A percentile compares a stretch with the other conserved stretches of the same genome.
Evolutionary conservation across 352 stramenopile species (phyloP).

Genomic region (Phytopythium chamaehyphon): DNA sequence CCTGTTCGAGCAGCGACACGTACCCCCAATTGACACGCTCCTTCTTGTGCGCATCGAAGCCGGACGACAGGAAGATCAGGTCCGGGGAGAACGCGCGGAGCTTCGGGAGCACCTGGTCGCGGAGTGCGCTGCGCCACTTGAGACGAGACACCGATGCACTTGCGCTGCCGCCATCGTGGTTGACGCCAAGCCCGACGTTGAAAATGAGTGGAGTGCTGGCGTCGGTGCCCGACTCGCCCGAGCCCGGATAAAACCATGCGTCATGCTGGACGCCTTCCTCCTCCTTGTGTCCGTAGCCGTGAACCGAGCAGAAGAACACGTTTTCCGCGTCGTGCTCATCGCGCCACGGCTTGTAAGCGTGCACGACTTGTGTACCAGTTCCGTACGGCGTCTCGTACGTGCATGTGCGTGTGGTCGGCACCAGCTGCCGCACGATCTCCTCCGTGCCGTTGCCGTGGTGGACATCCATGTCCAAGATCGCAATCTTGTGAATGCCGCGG

Average conservation of each 20-base stretch:
- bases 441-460: constrained; percentile 99
- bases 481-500: constrained; percentile 89
- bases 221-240: constrained; percentile 32
- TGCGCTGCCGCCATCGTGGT: constrained; percentile 1
- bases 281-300: constrained; percentile 77
- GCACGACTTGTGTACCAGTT: constrained; percentile 73
- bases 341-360: constrained; percentile 96
- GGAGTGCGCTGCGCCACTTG: constrained; percentile 74
- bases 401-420: constrained; percentile 80
- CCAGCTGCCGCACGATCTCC: constrained; percentile 92
- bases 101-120: constrained; percentile 54
- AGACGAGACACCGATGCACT: constrained; percentile 48
- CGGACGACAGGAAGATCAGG: constrained; percentile 78
- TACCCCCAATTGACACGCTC: constrained; percentile 83
- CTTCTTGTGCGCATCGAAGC: constrained; percentile 79
- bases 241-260: constrained; percentile 84
- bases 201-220: constrained; percentile 39
- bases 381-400: constrained; percentile 89
- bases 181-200: constrained; percentile 56
- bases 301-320: constrained; percentile 95
- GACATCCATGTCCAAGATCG: constrained; percentile 98
- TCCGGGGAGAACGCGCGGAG: constrained; percentile 63
- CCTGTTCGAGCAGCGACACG: constrained; percentile 68
- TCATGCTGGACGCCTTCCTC: constrained; percentile 40
- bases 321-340: constrained; percentile 92